A percentile compares a stretch with the other conserved stretches of the same genome.
phyloP scores from a whole-genome alignment of 2,329 filamentous ascomycete species.

The Aspergillus oerlinghausenensis region DNA sequence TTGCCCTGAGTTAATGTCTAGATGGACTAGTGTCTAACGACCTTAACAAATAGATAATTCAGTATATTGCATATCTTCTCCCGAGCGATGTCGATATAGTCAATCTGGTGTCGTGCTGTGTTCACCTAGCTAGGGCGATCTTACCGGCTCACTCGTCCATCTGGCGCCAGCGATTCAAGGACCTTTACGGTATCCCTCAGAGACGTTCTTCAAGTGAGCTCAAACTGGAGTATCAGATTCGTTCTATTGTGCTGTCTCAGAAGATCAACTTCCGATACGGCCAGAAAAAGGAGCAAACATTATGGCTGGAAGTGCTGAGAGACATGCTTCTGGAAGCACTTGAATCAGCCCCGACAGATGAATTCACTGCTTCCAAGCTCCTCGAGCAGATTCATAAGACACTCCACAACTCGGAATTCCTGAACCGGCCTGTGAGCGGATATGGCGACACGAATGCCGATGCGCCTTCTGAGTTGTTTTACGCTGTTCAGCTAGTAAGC shows the following conservation, averaged over 20 bases:
- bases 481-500: constrained; percentile 28
- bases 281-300: constrained; percentile 18
- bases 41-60: constrained; percentile 24
- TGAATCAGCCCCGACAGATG: background rate
- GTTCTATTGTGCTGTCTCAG: constrained; percentile 30
- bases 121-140: constrained; percentile 19
- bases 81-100: constrained; percentile 28
- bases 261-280: constrained; percentile 23
- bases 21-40: background rate
- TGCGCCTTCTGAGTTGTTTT: constrained; percentile 21
- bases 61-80: constrained; percentile 27
- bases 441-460: constrained; percentile 4
- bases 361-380: constrained; percentile 17
- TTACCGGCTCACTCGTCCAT: constrained; percentile 25
- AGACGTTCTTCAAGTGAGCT: constrained; percentile 21
- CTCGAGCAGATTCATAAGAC: constrained; percentile 16
- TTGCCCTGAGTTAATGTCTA: background rate
- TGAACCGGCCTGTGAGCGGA: constrained; percentile 20
- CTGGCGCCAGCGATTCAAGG: constrained; percentile 32
- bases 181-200: constrained; percentile 28
- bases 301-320: constrained; percentile 30
- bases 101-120: constrained; percentile 25
- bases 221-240: constrained; percentile 31
- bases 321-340: constrained; percentile 27
- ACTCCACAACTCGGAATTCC: constrained; percentile 17